A percentile compares a stretch with the other conserved stretches of the same genome.
Conservation (phyloP, 345 rosid genomes). For the Rhizophora apiculata region DNA sequence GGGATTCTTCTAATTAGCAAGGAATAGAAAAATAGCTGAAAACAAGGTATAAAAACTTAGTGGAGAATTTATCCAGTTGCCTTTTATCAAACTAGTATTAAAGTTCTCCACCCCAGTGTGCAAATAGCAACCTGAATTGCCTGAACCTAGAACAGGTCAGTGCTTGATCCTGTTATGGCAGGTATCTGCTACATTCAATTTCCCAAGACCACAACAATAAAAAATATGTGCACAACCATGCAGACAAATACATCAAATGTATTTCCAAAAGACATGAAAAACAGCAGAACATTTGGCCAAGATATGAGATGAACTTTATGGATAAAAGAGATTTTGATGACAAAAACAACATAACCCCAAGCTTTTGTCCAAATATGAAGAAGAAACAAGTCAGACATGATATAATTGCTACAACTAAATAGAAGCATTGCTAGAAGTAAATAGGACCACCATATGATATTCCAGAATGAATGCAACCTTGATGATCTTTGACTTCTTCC, state of each 20-base stretch:
- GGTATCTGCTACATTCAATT: neutral
- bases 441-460: neutral
- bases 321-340: neutral
- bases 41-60: no score
- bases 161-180: no score
- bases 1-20: no score
- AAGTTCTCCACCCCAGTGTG: no score
- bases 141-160: no score
- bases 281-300: neutral
- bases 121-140: no score
- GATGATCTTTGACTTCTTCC: constrained; percentile 74
- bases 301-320: neutral
- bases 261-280: neutral
- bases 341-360: neutral
- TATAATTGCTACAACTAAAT: neutral
- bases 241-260: neutral
- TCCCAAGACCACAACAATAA: neutral
- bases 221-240: neutral
- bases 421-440: neutral
- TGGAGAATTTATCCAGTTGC: no score
- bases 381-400: neutral
- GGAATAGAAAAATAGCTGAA: no score
- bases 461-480: constrained; percentile 49
- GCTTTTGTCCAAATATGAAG: neutral
- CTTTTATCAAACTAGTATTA: no score